Evolutionary conservation across 768 basidiomycete species (phyloP).

Genomic region (Exidia glandulosa): DNA sequence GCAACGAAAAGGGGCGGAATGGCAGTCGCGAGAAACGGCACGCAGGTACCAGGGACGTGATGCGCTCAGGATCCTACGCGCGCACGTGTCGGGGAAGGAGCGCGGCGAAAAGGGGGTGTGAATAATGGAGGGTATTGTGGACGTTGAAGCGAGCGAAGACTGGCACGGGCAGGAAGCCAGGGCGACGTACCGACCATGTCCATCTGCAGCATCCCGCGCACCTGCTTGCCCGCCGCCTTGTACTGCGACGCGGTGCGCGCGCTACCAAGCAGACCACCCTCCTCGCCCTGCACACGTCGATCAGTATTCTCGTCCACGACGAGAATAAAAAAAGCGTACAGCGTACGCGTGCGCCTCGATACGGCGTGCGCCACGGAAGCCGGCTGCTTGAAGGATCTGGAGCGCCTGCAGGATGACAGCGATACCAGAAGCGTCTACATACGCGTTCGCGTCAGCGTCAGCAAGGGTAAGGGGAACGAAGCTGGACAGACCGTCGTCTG

Average conservation of each 20-base stretch:
- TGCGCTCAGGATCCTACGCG: too few species aligned
- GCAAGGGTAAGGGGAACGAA: background rate
- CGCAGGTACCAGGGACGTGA: background rate
- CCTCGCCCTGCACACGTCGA: background rate
- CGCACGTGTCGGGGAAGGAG: too few species aligned
- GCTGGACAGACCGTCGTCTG: background rate
- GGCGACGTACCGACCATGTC: slow-evolving; percentile 7
- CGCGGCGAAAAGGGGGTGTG: too few species aligned
- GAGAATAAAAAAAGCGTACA: background rate
- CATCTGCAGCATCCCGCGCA: slow-evolving; percentile 40
- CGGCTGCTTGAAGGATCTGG: background rate
- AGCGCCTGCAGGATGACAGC: background rate
- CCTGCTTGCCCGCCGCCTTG: slow-evolving; percentile 30
- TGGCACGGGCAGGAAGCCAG: too few species aligned
- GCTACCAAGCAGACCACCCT: slow-evolving; percentile 72
- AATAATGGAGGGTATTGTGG: too few species aligned
- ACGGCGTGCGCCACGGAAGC: background rate
- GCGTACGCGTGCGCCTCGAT: background rate
- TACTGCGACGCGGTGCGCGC: slow-evolving; percentile 43
- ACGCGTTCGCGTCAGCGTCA: background rate
- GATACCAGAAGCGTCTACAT: background rate
- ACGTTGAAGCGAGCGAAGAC: too few species aligned
- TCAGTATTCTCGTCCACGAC: background rate
- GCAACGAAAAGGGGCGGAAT: too few species aligned
- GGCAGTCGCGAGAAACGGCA: background rate